Evolutionary conservation across 345 rosid genomes (phyloP).

Genomic region (Raphanus sativus): DNA sequence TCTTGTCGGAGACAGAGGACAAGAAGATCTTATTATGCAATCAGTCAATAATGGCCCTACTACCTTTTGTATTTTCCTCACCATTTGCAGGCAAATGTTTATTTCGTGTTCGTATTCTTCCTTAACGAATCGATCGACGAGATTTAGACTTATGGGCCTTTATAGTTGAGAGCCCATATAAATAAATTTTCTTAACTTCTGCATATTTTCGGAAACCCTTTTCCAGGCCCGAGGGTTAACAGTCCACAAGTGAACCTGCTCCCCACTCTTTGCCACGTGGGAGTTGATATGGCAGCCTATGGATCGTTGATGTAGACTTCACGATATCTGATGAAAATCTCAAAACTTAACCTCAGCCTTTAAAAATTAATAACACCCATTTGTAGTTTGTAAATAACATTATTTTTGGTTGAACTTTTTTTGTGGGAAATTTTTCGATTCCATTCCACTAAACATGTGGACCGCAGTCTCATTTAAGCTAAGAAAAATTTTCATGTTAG

Average conservation of each 20-base stretch:
- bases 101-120: background rate
- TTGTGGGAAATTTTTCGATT: background rate
- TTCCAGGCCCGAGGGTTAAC: constrained; percentile 9
- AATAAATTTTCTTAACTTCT: background rate
- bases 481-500: background rate
- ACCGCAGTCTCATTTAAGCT: background rate
- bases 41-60: background rate
- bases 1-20: constrained; percentile 26
- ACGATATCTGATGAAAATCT: constrained; percentile 25
- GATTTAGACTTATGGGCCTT: background rate
- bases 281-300: background rate
- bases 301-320: constrained; percentile 21
- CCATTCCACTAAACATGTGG: background rate
- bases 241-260: background rate
- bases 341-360: constrained; percentile 28
- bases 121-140: background rate
- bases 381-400: background rate
- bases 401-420: background rate
- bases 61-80: background rate
- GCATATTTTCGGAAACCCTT: background rate
- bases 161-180: background rate
- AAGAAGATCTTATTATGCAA: constrained; percentile 19
- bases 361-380: too few relatives aligned
- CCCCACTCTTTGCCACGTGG: background rate
- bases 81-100: background rate